A percentile compares a stretch with the other conserved stretches of the same genome.
phyloP scores from a whole-genome alignment of 2,329 filamentous ascomycete genomes.

The Aspergillus sp. region DNA sequence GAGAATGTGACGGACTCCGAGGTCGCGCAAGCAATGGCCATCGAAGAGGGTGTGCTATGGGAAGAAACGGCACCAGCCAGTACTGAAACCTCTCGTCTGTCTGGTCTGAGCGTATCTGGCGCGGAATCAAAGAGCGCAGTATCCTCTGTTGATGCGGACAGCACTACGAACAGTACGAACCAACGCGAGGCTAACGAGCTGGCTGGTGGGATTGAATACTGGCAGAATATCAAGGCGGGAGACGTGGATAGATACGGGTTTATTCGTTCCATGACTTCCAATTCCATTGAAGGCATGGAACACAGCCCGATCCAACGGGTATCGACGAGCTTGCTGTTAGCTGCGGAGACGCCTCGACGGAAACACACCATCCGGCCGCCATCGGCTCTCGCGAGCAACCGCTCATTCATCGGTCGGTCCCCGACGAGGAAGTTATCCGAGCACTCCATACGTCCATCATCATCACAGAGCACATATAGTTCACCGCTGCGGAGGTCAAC shows the following conservation, averaged over 20 bases:
- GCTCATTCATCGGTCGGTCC: slow-evolving; percentile 43
- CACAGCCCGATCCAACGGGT: slow-evolving; percentile 54
- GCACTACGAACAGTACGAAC: slow-evolving; percentile 28
- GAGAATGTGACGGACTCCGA: slow-evolving; percentile 50
- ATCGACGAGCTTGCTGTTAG: slow-evolving; percentile 57
- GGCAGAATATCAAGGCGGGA: slow-evolving; percentile 57
- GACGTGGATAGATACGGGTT: slow-evolving; percentile 66
- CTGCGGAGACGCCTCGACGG: slow-evolving; percentile 54
- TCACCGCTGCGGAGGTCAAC: slow-evolving; percentile 39
- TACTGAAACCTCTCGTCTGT: slow-evolving; percentile 26
- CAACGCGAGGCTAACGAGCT: slow-evolving; percentile 54
- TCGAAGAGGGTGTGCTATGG: slow-evolving; percentile 39
- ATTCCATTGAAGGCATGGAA: slow-evolving; percentile 29
- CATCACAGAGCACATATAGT: slow-evolving; percentile 46
- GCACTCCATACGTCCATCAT: slow-evolving; percentile 44
- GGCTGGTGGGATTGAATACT: slow-evolving; percentile 64
- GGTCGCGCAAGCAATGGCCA: slow-evolving; percentile 34
- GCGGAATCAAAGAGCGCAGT: slow-evolving; percentile 25
- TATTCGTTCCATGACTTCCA: slow-evolving; percentile 42
- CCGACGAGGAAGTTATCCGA: slow-evolving; percentile 41
- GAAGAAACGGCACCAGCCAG: slow-evolving; percentile 34
- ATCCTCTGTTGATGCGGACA: slow-evolving; percentile 26
- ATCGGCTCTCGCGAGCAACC: slow-evolving; percentile 45
- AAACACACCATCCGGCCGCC: slow-evolving; percentile 51
- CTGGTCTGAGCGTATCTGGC: slow-evolving; percentile 24